Percentiles rank a stretch among this genome's conserved stretches.
Evolutionary conservation across 768 basidiomycete genomes (phyloP).

Genomic region (Xanthoconium stramineum): DNA sequence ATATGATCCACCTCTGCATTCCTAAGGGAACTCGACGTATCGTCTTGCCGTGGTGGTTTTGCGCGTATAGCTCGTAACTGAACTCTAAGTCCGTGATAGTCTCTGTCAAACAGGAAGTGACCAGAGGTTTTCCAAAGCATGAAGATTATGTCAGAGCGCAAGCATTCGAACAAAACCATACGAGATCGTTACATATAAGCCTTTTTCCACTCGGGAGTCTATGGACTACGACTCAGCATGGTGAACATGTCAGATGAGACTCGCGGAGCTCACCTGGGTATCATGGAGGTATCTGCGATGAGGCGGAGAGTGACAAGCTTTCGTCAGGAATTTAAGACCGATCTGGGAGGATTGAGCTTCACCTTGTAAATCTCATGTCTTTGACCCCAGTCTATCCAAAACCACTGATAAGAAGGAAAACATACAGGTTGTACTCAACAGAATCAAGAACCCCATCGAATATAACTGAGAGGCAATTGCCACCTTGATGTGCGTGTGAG

Average conservation of each 20-base stretch:
- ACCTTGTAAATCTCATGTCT: constrained; percentile 62
- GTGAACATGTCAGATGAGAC: background rate
- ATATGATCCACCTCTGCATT: background rate
- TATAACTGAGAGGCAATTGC: background rate
- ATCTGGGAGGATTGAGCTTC: constrained; percentile 13
- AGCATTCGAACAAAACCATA: background rate
- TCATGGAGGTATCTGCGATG: constrained; percentile 60
- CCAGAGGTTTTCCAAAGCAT: background rate
- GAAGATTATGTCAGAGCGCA: background rate
- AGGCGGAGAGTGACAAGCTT: background rate
- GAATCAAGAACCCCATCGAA: background rate
- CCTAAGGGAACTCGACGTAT: constrained; percentile 3
- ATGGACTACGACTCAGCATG: background rate
- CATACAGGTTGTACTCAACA: background rate
- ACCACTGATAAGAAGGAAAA: background rate
- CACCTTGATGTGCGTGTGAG: background rate
- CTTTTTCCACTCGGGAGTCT: constrained; percentile 64
- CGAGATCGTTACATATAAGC: constrained; percentile 30
- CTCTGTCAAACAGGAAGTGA: constrained; percentile 38
- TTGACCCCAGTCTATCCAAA: background rate
- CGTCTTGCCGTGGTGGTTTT: constrained; percentile 19
- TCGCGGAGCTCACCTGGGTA: constrained; percentile 48
- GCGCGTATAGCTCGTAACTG: constrained; percentile 54
- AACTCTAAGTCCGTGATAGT: constrained; percentile 72
- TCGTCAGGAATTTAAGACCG: background rate